These are phyloP conservation scores for Potentilla sterilis DNA, from an alignment of 306 rosid species.

Conservation along the genomic window DNA sequence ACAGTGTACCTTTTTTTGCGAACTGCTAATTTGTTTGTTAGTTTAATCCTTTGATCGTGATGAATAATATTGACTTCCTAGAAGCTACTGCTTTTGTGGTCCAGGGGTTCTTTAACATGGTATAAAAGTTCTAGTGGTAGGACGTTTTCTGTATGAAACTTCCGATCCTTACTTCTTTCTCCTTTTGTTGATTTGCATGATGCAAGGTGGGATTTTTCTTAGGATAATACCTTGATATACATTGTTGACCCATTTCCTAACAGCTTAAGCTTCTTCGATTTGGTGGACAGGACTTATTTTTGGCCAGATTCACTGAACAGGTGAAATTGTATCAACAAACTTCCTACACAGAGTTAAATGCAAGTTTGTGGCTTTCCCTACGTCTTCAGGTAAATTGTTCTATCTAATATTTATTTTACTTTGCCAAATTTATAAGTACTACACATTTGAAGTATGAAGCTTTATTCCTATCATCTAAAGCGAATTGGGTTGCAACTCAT, in stretches of 20 bases:
- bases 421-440: constrained; percentile 12
- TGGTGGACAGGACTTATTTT: constrained; percentile 62
- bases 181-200: neutral
- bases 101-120: neutral
- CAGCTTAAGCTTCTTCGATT: neutral
- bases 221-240: neutral
- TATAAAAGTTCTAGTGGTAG: neutral
- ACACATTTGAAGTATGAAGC: neutral
- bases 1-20: neutral
- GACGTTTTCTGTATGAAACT: neutral
- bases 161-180: neutral
- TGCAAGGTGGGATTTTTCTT: neutral
- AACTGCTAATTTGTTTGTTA: constrained; percentile 6
- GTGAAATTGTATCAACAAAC: constrained; percentile 80
- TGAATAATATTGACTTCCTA: neutral
- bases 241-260: neutral
- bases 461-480: constrained; percentile 15
- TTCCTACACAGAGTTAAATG: constrained; percentile 83
- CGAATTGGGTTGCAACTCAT: neutral
- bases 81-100: neutral
- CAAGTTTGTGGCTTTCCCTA: constrained; percentile 96
- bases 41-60: constrained; percentile 1
- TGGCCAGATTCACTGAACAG: constrained; percentile 60
- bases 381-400: constrained; percentile 73
- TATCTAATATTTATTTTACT: constrained; percentile 6